Base-by-base conservation (phyloP, 2,329 filamentous ascomycete species). In the Cladosporium halotolerans region DNA sequence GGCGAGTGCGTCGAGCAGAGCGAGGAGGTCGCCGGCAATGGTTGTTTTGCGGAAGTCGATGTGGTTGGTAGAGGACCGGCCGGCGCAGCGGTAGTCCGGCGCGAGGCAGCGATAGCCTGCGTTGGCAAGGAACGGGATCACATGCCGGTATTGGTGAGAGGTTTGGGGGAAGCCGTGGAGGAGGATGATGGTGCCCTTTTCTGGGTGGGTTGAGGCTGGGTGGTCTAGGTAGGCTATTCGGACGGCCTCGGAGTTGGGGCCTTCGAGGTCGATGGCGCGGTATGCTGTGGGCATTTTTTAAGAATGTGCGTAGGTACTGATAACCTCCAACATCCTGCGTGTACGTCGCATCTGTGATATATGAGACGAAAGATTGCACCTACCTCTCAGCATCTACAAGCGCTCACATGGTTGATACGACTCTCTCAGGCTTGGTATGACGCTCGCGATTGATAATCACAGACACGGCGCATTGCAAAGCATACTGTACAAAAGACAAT, bases 91-190 rank as follows among this genome's bases (percentile, higher is more conserved):
- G 50, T 72, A 74, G 57, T 74, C 71, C 1, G 73, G 73, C 1
- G 62, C 68, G 8, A 75, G 60, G n/a, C 73, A 64, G 18, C 66
- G 66, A 57, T 73, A 72, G 32, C 72, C 71, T 40, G 68, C 64
- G 33, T 65, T 51, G 3, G 63, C 56, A 6, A 70, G 55, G 0
- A 60, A 61, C 1, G 55, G 55, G 34, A 68, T 62, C 11, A 68
- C 65, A 52, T 65, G 60, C 9, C 66, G 60, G 54, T 65, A 69
- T 53, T 69, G 72, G 55, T 75, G 72, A 2, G 69, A 72, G 8
- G 72, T 73, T 56, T 76, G 67, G 3, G 73, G 73, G 54, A 73
- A 76, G 54, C 72, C 72, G 52, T 76, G 73, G 33, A 76, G 72
- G 31, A 62, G 54, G 18, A 75, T 55, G n/a, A 73, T 68, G 32